Conservation (phyloP, 1,139 yeast species). For the Hyphopichia khmerensis region DNA sequence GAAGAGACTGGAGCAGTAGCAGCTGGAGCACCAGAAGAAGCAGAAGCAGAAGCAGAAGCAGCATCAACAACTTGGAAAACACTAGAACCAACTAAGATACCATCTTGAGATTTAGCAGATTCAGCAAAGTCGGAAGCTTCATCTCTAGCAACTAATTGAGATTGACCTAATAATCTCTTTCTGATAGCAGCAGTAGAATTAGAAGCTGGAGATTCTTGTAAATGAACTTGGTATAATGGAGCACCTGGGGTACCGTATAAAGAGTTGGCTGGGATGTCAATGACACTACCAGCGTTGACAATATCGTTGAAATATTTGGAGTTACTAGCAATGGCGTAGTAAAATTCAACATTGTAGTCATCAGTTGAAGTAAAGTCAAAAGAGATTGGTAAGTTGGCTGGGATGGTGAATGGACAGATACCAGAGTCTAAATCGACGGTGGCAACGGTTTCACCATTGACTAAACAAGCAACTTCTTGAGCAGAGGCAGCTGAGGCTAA, state of each 20-base stretch:
- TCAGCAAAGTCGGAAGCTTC: conserved; percentile 31
- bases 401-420: conserved; percentile 38
- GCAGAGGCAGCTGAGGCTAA: conserved; percentile 22
- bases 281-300: conserved; percentile 33
- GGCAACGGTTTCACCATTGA: conserved; percentile 31
- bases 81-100: conserved; percentile 19
- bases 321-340: conserved; percentile 28
- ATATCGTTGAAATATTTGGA: conserved; percentile 35
- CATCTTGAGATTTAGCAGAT: conserved; percentile 25
- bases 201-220: conserved; percentile 26
- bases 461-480: conserved; percentile 37
- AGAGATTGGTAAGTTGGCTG: conserved; percentile 23
- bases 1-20: conserved; percentile 11
- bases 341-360: conserved; percentile 37
- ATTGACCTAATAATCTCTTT: conserved; percentile 33
- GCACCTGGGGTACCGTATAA: conserved; percentile 23
- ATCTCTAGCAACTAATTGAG: conserved; percentile 19
- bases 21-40: conserved; percentile 11
- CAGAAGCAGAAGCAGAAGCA: conserved; percentile 10
- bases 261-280: conserved; percentile 31
- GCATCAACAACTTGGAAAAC: conserved; percentile 25
- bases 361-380: conserved; percentile 28
- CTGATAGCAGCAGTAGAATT: conserved; percentile 46
- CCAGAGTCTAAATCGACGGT: conserved; percentile 45
- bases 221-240: conserved; percentile 32